Percentiles rank a stretch among this genome's conserved stretches.
These are phyloP conservation scores for Starmerella cellae DNA, from an alignment of 805 yeast genomes.

Conservation along the genomic window DNA sequence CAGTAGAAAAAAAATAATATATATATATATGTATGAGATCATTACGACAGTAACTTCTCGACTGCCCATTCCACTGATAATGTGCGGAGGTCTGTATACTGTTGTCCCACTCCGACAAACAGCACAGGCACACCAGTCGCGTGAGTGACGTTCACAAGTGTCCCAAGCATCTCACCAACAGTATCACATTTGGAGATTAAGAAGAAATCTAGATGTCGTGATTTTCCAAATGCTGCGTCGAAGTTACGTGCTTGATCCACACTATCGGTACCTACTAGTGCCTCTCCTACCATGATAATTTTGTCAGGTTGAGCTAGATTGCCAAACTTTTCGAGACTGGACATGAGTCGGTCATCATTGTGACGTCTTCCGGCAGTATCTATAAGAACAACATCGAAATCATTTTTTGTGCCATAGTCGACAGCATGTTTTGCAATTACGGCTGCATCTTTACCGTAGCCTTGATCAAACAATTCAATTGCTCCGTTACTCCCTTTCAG, in stretches of 20 bases:
- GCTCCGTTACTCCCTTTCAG: slow-evolving; percentile 34
- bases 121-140: slow-evolving; percentile 91
- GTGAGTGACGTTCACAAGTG: slow-evolving; percentile 94
- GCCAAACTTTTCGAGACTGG: slow-evolving; percentile 87
- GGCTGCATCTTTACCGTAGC: slow-evolving; percentile 96
- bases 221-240: slow-evolving; percentile 82
- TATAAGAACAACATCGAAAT: slow-evolving; percentile 75
- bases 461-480: slow-evolving; percentile 80
- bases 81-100: slow-evolving; percentile 84
- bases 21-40: no score
- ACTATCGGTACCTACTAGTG: slow-evolving; percentile 92
- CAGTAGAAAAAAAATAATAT: no score
- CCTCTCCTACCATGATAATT: slow-evolving; percentile 97
- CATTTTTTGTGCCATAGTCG: slow-evolving; percentile 53
- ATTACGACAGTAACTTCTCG: slow-evolving; percentile 54
- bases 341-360: slow-evolving; percentile 87
- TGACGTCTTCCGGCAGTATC: slow-evolving; percentile 98
- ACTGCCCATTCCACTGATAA: slow-evolving; percentile 89
- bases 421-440: slow-evolving; percentile 87
- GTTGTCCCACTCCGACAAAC: slow-evolving; percentile 94
- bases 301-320: slow-evolving; percentile 91
- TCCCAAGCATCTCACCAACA: slow-evolving; percentile 90
- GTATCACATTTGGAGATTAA: slow-evolving; percentile 92
- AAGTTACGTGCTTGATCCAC: slow-evolving; percentile 90
- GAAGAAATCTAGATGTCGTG: slow-evolving; percentile 72